phyloP scores from a whole-genome alignment of 805 yeast species.

The Tetrapisispora fleetii region DNA sequence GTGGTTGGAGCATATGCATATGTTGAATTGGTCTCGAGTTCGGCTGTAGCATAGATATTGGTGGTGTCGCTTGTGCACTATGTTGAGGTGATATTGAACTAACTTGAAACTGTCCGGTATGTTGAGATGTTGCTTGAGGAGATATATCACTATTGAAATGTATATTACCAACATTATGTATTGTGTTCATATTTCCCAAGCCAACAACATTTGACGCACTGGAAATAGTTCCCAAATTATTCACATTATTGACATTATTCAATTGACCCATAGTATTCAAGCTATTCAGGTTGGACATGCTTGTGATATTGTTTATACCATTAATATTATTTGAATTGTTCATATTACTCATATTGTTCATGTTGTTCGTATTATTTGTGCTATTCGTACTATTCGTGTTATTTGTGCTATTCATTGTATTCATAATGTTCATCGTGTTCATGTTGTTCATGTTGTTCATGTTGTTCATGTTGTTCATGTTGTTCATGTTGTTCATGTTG shows the following conservation, averaged over 20 bases:
- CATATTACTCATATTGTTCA: not conserved
- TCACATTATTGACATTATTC: not conserved
- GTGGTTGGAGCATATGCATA: conserved; percentile 1
- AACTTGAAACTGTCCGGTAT: conserved; percentile 10
- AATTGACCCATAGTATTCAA: not conserved
- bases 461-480: not conserved
- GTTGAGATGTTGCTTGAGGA: conserved; percentile 6
- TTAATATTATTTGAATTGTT: not conserved
- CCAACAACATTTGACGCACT: too few relatives aligned
- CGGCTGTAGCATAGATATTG: not conserved
- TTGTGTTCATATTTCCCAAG: not conserved
- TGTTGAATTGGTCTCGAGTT: conserved; percentile 2
- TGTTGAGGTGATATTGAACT: conserved; percentile 3
- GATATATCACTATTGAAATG: not conserved
- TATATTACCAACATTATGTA: not conserved
- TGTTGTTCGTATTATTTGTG: not conserved
- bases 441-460: not conserved
- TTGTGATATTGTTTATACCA: not conserved
- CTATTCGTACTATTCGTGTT: not conserved
- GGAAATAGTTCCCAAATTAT: not conserved
- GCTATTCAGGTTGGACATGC: not conserved
- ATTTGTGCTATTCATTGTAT: not conserved
- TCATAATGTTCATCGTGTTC: not conserved
- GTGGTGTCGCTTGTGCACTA: conserved; percentile 2
- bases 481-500: not conserved